These are phyloP conservation scores for Kwoniella dejecticola DNA, from an alignment of 768 basidiomycete genomes.

Conservation along the genomic window DNA sequence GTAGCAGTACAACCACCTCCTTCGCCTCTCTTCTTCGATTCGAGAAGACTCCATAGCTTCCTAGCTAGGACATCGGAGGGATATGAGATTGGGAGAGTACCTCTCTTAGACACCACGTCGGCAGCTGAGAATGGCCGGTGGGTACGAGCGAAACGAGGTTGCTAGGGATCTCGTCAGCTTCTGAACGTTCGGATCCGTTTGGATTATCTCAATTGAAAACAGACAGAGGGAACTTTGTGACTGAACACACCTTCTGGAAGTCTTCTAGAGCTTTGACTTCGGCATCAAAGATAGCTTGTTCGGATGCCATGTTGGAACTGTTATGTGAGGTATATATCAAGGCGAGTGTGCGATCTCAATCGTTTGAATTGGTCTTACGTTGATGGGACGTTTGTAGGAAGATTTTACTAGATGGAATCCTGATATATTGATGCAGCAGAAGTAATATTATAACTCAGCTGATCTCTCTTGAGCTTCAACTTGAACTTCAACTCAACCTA, in stretches of 20 bases:
- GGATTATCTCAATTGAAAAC: too few relatives aligned
- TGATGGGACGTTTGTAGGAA: too few relatives aligned
- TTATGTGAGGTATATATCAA: background rate
- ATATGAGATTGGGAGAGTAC: slow-evolving; percentile 80
- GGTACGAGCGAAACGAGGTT: slow-evolving; percentile 80
- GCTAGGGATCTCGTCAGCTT: slow-evolving; percentile 59
- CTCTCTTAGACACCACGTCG: slow-evolving; percentile 91
- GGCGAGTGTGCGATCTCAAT: too few relatives aligned
- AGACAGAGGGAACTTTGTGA: background rate
- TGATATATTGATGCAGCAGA: too few relatives aligned
- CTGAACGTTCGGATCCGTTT: too few relatives aligned
- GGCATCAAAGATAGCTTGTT: slow-evolving; percentile 66
- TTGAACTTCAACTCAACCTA: too few relatives aligned
- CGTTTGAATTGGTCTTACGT: too few relatives aligned
- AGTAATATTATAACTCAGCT: too few relatives aligned
- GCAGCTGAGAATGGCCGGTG: slow-evolving; percentile 89
- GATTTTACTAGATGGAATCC: too few relatives aligned
- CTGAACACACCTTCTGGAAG: slow-evolving; percentile 80
- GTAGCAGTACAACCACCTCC: slow-evolving; percentile 69
- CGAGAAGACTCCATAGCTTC: slow-evolving; percentile 78
- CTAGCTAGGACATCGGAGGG: slow-evolving; percentile 81
- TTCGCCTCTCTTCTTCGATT: slow-evolving; percentile 65
- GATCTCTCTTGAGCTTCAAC: too few relatives aligned
- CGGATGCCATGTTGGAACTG: slow-evolving; percentile 33
- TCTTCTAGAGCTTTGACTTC: slow-evolving; percentile 83